Base-by-base conservation (phyloP, 2,329 filamentous ascomycete genomes). In the Ampelomyces quisqualis region DNA sequence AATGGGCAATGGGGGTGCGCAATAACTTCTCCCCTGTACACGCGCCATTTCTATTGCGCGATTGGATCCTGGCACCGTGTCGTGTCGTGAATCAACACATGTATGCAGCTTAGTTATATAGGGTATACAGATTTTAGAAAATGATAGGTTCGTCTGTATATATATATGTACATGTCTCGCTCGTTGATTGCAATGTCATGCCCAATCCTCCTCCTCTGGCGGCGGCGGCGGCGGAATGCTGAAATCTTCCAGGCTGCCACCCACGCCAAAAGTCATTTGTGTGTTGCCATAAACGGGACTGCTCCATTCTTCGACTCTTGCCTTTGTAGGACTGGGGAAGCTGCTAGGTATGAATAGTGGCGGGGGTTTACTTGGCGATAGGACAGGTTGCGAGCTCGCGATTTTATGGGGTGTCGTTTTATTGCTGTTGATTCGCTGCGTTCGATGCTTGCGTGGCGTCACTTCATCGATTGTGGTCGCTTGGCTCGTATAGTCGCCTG, bases 181-280 rank as follows among this genome's bases (percentile, higher is more conserved):
- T n/a, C n/a, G n/a, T n/a, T n/a, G n/a, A n/a, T n/a, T n/a, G n/a
- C n/a, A n/a, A n/a, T n/a, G n/a, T n/a, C n/a, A n/a, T n/a, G n/a
- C n/a, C 20, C 29, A 34, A 10, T 49, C 31, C 4, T 50, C 38
- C 14, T 50, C 48, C 3, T 38, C 29, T 4, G 64, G 64, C 21
- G 64, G 64, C 21, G 62, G 64, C 35, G 51, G 49, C 19, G 43
- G 47, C 8, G 64, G 64, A 35, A 67, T 65, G 35, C 62, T 67
- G 31, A 65, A 65, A 33, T 64, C 51, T 32, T 65, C 62, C 13
- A 64, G 27, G 28, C 55, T 62, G 13, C 49, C 30, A 38, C 51
- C 54, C 11, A 42, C 45, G 4, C 21, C 45, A 33, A 37, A 47
- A 13, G 14, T 33, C 14, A 43, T 42, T 20, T 57, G 42, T 26